Evolutionary conservation across 1,139 yeast species (phyloP).

Genomic region (Suhomyces bokatorum): DNA sequence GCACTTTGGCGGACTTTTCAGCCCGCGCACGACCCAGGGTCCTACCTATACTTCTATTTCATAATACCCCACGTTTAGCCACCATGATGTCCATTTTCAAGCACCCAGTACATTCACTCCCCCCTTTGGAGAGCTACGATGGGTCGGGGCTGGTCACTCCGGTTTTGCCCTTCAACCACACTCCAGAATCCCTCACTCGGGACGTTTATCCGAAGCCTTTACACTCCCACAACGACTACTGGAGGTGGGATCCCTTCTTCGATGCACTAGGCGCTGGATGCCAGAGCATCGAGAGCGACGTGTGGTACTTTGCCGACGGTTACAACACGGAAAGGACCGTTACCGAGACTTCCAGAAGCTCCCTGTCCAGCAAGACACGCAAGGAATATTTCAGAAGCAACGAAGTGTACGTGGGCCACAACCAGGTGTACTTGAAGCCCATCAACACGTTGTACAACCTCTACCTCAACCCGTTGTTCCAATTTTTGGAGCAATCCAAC

Average conservation of each 20-base stretch:
- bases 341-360: constrained; percentile 20
- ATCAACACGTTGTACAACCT: constrained; percentile 48
- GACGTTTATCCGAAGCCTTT: constrained; percentile 53
- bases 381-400: constrained; percentile 27
- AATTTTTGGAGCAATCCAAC: constrained; percentile 50
- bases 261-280: constrained; percentile 64
- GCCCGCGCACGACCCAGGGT: no score
- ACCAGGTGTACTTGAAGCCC: constrained; percentile 44
- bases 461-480: constrained; percentile 55
- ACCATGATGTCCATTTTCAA: constrained; percentile 18
- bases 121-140: constrained; percentile 6
- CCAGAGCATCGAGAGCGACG: constrained; percentile 69
- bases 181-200: constrained; percentile 42
- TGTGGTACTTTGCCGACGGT: constrained; percentile 52
- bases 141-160: constrained; percentile 16
- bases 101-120: constrained; percentile 3
- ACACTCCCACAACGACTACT: constrained; percentile 78
- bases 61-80: not conserved
- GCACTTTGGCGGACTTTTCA: no score
- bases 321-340: constrained; percentile 27
- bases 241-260: constrained; percentile 61
- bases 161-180: constrained; percentile 16
- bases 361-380: constrained; percentile 13
- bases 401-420: constrained; percentile 69
- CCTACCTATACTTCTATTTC: no score